Evolutionary conservation across 257 asterid species (phyloP).

Genomic region (Plectranthus barbatus): DNA sequence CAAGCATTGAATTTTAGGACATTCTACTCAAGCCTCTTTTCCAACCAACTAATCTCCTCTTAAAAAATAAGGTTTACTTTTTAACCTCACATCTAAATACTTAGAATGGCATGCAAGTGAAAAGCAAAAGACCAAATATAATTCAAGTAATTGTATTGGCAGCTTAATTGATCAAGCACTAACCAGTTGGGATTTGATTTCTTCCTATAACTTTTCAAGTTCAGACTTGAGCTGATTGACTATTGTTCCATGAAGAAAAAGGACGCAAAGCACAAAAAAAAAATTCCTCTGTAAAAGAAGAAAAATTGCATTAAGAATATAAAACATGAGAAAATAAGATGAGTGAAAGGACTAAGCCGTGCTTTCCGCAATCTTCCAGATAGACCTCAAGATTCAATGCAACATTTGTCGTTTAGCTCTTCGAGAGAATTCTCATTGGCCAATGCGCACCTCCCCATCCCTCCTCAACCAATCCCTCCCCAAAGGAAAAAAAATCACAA

Average conservation of each 20-base stretch:
- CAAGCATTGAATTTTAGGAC: too few relatives aligned
- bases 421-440: background rate
- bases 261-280: conserved; percentile 8
- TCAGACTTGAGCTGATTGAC: conserved; percentile 74
- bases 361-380: background rate
- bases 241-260: conserved; percentile 54
- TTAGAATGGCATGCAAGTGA: background rate
- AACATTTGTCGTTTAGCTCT: background rate
- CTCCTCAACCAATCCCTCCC: background rate
- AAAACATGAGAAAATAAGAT: background rate
- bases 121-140: background rate
- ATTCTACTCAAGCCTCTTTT: too few relatives aligned
- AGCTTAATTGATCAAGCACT: conserved; percentile 24
- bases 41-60: too few relatives aligned
- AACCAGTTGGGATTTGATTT: conserved; percentile 75
- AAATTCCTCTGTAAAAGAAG: conserved; percentile 3
- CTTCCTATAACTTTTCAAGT: conserved; percentile 68
- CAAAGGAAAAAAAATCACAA: background rate
- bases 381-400: background rate
- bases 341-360: background rate
- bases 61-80: too few relatives aligned
- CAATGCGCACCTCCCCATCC: background rate
- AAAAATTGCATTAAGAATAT: too few relatives aligned
- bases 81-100: too few relatives aligned
- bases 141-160: background rate